Conservation (phyloP, 257 asterid genomes). For the Henckelia pumila region DNA sequence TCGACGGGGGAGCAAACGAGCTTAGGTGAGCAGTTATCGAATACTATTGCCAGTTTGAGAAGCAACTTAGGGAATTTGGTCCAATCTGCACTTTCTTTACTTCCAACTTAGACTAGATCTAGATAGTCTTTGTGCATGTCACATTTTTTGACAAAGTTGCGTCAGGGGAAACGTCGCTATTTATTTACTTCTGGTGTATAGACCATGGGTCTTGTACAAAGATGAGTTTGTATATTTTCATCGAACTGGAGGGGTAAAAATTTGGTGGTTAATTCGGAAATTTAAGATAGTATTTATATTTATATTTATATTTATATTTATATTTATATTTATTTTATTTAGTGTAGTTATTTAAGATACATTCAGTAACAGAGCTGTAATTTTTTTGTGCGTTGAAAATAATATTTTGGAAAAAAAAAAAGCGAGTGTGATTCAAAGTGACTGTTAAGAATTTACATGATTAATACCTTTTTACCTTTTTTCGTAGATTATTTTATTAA, state of each 20-base stretch:
- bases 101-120: constrained; percentile 43
- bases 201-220: background rate
- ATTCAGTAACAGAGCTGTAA: too few species aligned
- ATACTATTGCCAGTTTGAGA: constrained; percentile 44
- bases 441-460: too few species aligned
- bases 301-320: too few species aligned
- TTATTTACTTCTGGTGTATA: background rate
- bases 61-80: constrained; percentile 44
- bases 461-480: too few species aligned
- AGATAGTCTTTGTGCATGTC: constrained; percentile 27
- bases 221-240: constrained; percentile 9
- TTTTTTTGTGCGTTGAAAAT: too few species aligned
- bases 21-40: constrained; percentile 36
- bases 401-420: too few species aligned
- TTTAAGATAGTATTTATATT: too few species aligned
- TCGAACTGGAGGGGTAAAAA: background rate
- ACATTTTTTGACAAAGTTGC: background rate
- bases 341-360: too few species aligned
- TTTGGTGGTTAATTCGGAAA: too few species aligned
- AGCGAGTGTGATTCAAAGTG: too few species aligned
- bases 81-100: constrained; percentile 49
- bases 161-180: constrained; percentile 9
- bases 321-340: too few species aligned
- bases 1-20: constrained; percentile 28
- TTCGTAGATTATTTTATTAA: too few species aligned